phyloP scores from a whole-genome alignment of 1,284 basidiomycete species.

The Cutaneotrichosporon arboriforme region DNA sequence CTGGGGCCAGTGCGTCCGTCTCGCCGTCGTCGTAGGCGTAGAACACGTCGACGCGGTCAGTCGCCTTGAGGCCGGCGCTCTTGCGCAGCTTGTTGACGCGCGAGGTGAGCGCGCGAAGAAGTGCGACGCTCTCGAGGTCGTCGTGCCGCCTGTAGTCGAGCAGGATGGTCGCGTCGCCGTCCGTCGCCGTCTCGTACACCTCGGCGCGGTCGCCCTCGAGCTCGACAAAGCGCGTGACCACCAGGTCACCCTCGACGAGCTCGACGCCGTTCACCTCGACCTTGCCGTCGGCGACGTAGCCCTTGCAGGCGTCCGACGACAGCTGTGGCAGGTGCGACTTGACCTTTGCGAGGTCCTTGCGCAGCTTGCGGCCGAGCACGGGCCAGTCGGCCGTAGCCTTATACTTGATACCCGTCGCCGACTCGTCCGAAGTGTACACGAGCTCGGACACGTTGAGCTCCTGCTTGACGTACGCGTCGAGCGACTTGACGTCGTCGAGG shows the following conservation, averaged over 20 bases:
- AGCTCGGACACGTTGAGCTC: conserved; percentile 94
- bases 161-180: conserved; percentile 90
- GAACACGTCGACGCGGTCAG: conserved; percentile 88
- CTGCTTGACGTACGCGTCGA: conserved; percentile 85
- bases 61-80: conserved; percentile 88
- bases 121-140: conserved; percentile 80
- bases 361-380: conserved; percentile 87
- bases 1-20: conserved; percentile 63
- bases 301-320: conserved; percentile 76
- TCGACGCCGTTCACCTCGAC: conserved; percentile 85
- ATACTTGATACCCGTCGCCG: conserved; percentile 80
- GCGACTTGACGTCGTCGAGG: conserved; percentile 75
- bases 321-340: conserved; percentile 79
- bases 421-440: conserved; percentile 83
- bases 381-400: conserved; percentile 91
- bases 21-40: conserved; percentile 71
- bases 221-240: conserved; percentile 87
- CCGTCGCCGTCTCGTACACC: conserved; percentile 77
- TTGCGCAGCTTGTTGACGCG: conserved; percentile 95
- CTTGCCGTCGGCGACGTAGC: conserved; percentile 68
- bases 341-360: conserved; percentile 87
- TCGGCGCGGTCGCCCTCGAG: conserved; percentile 46
- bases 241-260: conserved; percentile 81
- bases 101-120: conserved; percentile 85
- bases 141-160: conserved; percentile 82